These are phyloP conservation scores for Nepenthes gracilis DNA, from an alignment of 148 eudicot genomes.

Conservation along the genomic window DNA sequence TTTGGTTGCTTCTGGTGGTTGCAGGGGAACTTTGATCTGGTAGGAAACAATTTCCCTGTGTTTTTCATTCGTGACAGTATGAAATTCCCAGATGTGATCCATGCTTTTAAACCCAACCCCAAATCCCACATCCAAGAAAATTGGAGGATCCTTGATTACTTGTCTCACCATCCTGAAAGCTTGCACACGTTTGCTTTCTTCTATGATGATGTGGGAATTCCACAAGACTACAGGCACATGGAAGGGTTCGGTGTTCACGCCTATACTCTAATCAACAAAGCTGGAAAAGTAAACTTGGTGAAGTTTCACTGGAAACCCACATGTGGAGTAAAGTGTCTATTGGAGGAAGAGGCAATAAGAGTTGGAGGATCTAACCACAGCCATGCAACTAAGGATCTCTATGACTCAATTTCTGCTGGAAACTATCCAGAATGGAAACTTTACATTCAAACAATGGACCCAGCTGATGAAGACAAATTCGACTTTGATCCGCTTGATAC, in stretches of 20 bases:
- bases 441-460: conserved; percentile 77
- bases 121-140: conserved; percentile 92
- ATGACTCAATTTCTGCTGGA: conserved; percentile 89
- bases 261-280: conserved; percentile 63
- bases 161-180: conserved; percentile 92
- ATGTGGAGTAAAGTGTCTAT: conserved; percentile 73
- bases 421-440: conserved; percentile 94
- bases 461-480: conserved; percentile 73
- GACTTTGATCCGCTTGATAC: conserved; percentile 95
- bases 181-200: conserved; percentile 74
- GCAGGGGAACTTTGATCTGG: conserved; percentile 95
- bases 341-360: conserved; percentile 73
- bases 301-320: conserved; percentile 98
- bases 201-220: conserved; percentile 81
- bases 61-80: conserved; percentile 86
- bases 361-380: conserved; percentile 93
- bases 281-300: conserved; percentile 74
- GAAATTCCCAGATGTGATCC: conserved; percentile 91
- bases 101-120: conserved; percentile 88
- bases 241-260: conserved; percentile 90
- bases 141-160: conserved; percentile 88
- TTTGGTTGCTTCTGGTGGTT: conserved; percentile 5
- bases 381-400: conserved; percentile 89
- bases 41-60: conserved; percentile 95
- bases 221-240: conserved; percentile 86